Conservation (phyloP, 805 yeast species). For the Spathaspora sp. region DNA sequence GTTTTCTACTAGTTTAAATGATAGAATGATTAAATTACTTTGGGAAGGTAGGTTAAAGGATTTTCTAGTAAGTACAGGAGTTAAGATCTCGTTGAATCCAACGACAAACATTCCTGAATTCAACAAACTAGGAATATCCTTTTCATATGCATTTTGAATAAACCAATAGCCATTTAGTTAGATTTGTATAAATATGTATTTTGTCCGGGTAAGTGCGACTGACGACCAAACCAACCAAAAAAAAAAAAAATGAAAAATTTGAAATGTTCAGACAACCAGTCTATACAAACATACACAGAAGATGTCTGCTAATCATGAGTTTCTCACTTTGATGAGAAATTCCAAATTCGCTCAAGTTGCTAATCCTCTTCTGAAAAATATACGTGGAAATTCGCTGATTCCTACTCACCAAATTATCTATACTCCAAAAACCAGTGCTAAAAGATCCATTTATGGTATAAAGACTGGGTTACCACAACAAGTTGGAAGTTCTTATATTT, state of each 20-base stretch:
- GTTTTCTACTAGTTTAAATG: constrained; percentile 64
- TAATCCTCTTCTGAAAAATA: constrained; percentile 29
- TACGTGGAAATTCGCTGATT: constrained; percentile 24
- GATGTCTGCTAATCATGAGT: constrained; percentile 25
- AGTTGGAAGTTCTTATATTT: constrained; percentile 54
- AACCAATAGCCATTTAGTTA: too few relatives aligned
- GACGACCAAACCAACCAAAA: neutral
- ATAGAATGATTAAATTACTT: constrained; percentile 54
- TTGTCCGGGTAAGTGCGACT: neutral
- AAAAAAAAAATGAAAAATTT: constrained; percentile 1
- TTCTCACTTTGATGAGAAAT: constrained; percentile 32
- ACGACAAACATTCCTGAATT: constrained; percentile 43
- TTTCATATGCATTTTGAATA: constrained; percentile 47
- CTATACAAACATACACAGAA: neutral
- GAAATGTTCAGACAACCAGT: neutral
- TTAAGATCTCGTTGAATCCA: constrained; percentile 42
- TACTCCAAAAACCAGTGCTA: constrained; percentile 61
- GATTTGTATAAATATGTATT: neutral
- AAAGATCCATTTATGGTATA: constrained; percentile 73
- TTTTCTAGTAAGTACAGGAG: constrained; percentile 74
- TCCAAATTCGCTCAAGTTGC: constrained; percentile 45
- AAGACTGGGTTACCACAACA: constrained; percentile 67
- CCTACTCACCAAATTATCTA: constrained; percentile 76
- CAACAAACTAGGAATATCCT: constrained; percentile 52
- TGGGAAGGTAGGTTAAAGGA: constrained; percentile 91